Conservation (phyloP, 2,329 filamentous ascomycete species). For the Aspergillus phoenicis region DNA sequence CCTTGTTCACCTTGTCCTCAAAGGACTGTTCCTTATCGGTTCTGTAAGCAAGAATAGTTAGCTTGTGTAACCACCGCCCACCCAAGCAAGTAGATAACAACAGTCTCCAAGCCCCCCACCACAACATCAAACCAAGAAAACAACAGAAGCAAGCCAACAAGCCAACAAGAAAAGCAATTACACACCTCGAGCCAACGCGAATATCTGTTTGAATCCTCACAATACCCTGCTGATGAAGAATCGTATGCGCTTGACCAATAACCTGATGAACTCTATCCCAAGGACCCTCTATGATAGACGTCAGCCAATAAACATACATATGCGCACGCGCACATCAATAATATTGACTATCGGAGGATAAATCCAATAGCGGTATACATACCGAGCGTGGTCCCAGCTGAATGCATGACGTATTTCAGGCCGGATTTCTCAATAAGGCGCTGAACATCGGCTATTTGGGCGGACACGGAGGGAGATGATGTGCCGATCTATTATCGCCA, state of each 20-base stretch:
- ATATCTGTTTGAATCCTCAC: slow-evolving; percentile 87
- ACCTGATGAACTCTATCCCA: slow-evolving; percentile 87
- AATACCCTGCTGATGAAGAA: slow-evolving; percentile 76
- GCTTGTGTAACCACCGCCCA: slow-evolving; percentile 1
- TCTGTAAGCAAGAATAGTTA: slow-evolving; percentile 44
- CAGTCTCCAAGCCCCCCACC: slow-evolving; percentile 27
- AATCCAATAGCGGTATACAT: slow-evolving; percentile 33
- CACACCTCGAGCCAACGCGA: slow-evolving; percentile 75
- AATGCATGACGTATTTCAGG: slow-evolving; percentile 85
- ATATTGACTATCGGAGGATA: neutral
- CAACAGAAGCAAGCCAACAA: neutral
- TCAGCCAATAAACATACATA: slow-evolving; percentile 1
- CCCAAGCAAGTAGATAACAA: neutral
- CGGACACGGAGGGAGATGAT: slow-evolving; percentile 70
- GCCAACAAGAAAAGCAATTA: slow-evolving; percentile 17
- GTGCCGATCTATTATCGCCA: slow-evolving; percentile 69
- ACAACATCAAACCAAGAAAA: slow-evolving; percentile 32
- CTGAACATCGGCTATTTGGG: slow-evolving; percentile 87
- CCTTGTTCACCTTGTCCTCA: slow-evolving; percentile 73
- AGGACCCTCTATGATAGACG: slow-evolving; percentile 68
- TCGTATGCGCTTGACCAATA: slow-evolving; percentile 80
- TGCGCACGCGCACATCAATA: too few species aligned
- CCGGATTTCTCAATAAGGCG: slow-evolving; percentile 78
- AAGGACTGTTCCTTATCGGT: slow-evolving; percentile 85
- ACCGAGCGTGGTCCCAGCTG: slow-evolving; percentile 91